Evolutionary conservation across 441 rosid genomes (phyloP), one percentile per base, ranked within the genome.

Genomic region (Pelargonium cotyledonis): DNA sequence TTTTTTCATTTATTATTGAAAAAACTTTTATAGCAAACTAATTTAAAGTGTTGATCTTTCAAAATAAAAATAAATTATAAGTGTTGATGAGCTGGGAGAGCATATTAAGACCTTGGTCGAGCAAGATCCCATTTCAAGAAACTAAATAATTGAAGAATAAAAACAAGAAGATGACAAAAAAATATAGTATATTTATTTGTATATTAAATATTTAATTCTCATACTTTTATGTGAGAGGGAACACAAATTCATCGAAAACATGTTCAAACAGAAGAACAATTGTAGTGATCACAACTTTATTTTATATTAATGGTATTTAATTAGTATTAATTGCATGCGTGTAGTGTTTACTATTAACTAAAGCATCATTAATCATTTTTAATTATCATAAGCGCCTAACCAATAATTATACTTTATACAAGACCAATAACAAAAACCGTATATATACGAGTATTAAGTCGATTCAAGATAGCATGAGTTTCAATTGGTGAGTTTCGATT

Each of bases 121-220:
- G 63, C 76, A 74, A 77, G 74, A 76, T 79, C 84, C 83, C 81
- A 69, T 73, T 80, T 82, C 76, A 70, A 76, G 80, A 6, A 82
- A 49, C 75, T 57, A 77, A 75, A 81, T 73, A 80, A 79, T 80
- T 79, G 81, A 78, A 66, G 82, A 78, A 82, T 67, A 21, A 74
- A 85, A 80, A 49, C 85, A 80, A 84, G 78, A 80, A 79, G 53
- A 78, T 75, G 88, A 82, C 88, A 81, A 86, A 77, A 70, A 41
- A 73, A 58, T 62, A 26, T 12, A 38, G 0, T 49, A 47, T 49
- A 12, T 14, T 65, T 65, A 11, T 75, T 53, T 46, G 31, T 26
- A 26, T n/a, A 26, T 1, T 26, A 2, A 26, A 67, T 6, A 41
- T 62, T 16, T 44, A 3, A 16, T 31, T 35, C 26, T 43, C 57